phyloP scores from a whole-genome alignment of 2,329 filamentous ascomycete species.

The Bertia moriformis region DNA sequence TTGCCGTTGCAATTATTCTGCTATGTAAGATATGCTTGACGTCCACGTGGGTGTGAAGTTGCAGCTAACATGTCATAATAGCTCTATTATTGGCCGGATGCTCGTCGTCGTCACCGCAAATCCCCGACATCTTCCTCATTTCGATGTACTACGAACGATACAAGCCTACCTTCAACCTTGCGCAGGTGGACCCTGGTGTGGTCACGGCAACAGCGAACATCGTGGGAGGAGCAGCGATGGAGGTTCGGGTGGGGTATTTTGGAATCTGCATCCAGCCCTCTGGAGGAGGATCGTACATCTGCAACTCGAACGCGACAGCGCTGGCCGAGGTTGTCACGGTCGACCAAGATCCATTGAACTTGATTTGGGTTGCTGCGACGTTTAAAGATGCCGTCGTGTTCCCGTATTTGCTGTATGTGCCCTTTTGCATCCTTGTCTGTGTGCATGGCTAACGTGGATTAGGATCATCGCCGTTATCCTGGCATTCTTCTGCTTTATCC shows the following conservation, averaged over 20 bases:
- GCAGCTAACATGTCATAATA: conserved; percentile 15
- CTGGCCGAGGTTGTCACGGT: conserved; percentile 49
- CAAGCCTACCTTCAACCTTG: conserved; percentile 41
- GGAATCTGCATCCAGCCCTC: conserved; percentile 54
- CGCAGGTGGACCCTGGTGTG: conserved; percentile 49
- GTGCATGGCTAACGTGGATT: conserved; percentile 1
- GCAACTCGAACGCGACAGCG: conserved; percentile 54
- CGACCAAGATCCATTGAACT: conserved; percentile 54
- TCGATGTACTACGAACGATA: conserved; percentile 56
- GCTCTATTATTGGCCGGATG: conserved; percentile 54
- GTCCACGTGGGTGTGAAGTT: conserved; percentile 3
- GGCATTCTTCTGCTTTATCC: conserved; percentile 53
- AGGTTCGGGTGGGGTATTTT: conserved; percentile 57
- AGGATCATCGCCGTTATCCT: conserved; percentile 57
- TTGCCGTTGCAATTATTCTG: conserved; percentile 53
- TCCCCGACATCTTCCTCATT: conserved; percentile 57
- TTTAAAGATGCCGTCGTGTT: conserved; percentile 61
- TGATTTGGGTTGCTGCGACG: conserved; percentile 56
- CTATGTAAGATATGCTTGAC: conserved; percentile 35
- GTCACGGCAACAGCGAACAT: conserved; percentile 53
- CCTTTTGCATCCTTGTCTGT: not conserved
- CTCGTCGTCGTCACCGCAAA: conserved; percentile 53
- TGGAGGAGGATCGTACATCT: conserved; percentile 44
- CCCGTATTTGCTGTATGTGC: conserved; percentile 51
- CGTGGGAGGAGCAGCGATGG: conserved; percentile 45